Conservation (phyloP, 805 yeast genomes). For the Starmerella scarabaei region DNA sequence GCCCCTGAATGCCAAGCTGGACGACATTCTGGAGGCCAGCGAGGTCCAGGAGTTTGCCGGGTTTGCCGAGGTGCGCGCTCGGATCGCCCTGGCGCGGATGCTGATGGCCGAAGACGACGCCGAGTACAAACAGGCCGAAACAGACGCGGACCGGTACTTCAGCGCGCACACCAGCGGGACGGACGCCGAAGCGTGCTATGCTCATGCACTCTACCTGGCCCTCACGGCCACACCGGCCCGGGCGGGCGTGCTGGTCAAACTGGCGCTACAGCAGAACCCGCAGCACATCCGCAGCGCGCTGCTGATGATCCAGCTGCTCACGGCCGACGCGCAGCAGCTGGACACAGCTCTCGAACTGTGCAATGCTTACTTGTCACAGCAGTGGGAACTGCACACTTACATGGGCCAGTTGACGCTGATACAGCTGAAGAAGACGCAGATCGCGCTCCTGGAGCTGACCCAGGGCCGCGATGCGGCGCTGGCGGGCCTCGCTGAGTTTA, state of each 20-base stretch:
- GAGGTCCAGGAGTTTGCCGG: constrained; percentile 3
- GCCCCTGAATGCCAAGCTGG: constrained; percentile 1
- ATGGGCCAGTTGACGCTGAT: constrained; percentile 37
- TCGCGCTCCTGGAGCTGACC: constrained; percentile 52
- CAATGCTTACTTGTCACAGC: constrained; percentile 37
- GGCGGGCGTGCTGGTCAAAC: constrained; percentile 21
- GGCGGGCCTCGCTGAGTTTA: constrained; percentile 53
- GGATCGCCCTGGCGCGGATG: constrained; percentile 7
- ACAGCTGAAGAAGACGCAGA: constrained; percentile 62
- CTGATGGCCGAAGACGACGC: constrained; percentile 14
- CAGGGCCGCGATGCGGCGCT: constrained; percentile 48
- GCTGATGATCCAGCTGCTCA: constrained; percentile 47
- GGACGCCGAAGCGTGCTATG: constrained; percentile 3
- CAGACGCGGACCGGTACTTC: constrained; percentile 17
- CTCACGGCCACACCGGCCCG: constrained; percentile 16
- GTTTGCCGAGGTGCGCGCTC: constrained; percentile 13
- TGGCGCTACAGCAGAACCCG: constrained; percentile 30
- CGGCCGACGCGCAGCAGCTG: constrained; percentile 42
- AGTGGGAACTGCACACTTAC: constrained; percentile 22
- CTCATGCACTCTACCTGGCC: constrained; percentile 23
- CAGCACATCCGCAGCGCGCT: constrained; percentile 54
- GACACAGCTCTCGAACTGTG: constrained; percentile 45
- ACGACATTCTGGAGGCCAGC: background rate
- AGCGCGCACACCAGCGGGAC: constrained; percentile 3
- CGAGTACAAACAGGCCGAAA: constrained; percentile 10